phyloP scores from a whole-genome alignment of 2,329 filamentous ascomycete species.

The Trichophyton mentagrophytes region DNA sequence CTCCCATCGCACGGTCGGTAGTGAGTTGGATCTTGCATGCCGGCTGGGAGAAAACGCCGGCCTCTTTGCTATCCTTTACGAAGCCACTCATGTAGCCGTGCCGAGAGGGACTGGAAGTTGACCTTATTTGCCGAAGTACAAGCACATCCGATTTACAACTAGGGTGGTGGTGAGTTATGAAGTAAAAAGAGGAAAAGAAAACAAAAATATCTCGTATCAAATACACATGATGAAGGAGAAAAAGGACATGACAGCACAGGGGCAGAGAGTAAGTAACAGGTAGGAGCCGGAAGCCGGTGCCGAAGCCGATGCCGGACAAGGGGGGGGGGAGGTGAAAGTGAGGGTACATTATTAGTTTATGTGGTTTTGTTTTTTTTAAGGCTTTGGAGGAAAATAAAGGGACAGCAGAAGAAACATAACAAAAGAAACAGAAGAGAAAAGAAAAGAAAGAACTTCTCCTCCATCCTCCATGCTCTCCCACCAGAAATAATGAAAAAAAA shows the following conservation, averaged over 20 bases:
- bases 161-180: background rate
- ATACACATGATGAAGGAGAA: background rate
- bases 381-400: background rate
- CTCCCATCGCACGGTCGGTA: no score
- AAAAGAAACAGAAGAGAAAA: background rate
- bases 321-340: conserved; percentile 1
- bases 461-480: background rate
- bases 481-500: conserved; percentile 2
- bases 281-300: conserved; percentile 3
- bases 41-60: background rate
- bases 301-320: conserved; percentile 4
- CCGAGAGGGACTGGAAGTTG: background rate
- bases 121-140: background rate
- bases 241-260: background rate
- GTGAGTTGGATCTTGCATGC: background rate
- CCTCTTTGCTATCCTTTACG: background rate
- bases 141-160: background rate
- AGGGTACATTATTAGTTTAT: background rate
- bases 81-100: no score
- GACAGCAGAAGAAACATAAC: background rate
- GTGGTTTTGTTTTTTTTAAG: background rate
- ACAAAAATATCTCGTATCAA: conserved; percentile 3
- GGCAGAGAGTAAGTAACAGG: no score
- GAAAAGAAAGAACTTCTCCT: background rate
- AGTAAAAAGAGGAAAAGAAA: conserved; percentile 1